Evolutionary conservation across 768 basidiomycete genomes (phyloP), one percentile per base, ranked within the genome.

Genomic region (Podaxis sp.): DNA sequence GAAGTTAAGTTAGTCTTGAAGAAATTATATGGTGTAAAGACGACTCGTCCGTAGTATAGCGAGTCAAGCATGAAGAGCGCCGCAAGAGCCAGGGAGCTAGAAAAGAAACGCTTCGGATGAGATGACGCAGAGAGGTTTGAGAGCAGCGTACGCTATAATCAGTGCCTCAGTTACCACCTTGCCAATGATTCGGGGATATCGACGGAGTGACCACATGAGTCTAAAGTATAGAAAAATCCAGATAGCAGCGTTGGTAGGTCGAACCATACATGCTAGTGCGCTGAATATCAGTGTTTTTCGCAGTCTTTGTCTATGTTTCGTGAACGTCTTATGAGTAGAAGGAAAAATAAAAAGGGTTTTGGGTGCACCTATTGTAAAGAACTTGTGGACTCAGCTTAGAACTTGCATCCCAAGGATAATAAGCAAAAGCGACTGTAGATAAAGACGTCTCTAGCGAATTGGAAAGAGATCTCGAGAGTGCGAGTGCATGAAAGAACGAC

Each of bases 401-500:
- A 60, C 71, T 75, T 16, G 72, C 70, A 62, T 82, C 75, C 90
- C 90, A 92, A 0, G 90, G 95, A 73, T 91, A 98, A 68, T 81
- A 81, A 11, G 78, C 76, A 58, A 96, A 80, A 1, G 95, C 95
- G 44, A 89, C 73, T 0, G 87, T 87, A 0, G 91, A 90, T 46
- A 98, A 74, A 0, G 92, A 86, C 0, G 94, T 94, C 69, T 99
- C 97, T 27, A 95, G 74, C 11, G 94, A 95, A 70, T 98, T 99
- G 32, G 93, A 95, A 55, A 98, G 76, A 0, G 95, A 91, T 37
- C 97, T 83, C 3, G 95, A 90, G 25, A 97, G 77, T 1, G 91
- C 82, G 55, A 95, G 79, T 0, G 83, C 85, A 72, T 98, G 84
- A 76, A 98, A 98, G 69, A 96, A 85, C 4, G 92, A 95, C 1